phyloP scores from a whole-genome alignment of 441 rosid species.

The Pelargonium exstipulatum region DNA sequence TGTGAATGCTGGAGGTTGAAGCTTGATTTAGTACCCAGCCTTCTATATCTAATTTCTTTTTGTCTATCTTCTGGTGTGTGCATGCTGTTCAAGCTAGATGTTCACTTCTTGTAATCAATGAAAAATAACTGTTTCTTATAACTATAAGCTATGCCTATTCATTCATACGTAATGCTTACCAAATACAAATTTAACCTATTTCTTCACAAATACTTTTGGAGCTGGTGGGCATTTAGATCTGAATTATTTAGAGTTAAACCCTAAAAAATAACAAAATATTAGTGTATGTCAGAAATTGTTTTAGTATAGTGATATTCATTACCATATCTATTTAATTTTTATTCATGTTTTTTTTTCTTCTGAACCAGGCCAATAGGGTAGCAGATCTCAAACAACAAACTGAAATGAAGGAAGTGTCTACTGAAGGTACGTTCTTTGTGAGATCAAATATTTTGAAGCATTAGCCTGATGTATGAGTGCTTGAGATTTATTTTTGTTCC shows the following conservation, averaged over 20 bases:
- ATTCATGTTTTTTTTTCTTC: conserved; percentile 20
- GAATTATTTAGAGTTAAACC: not conserved
- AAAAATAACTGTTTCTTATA: not conserved
- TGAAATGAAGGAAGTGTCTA: conserved; percentile 59
- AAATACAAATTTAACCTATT: not conserved
- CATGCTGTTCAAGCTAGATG: not conserved
- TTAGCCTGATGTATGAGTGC: conserved; percentile 10
- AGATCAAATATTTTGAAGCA: not conserved
- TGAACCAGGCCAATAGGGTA: conserved; percentile 55
- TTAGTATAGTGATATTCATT: not conserved
- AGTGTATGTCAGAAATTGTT: not conserved
- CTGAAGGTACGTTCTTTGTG: conserved; percentile 46
- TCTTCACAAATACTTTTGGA: not conserved
- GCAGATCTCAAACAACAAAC: conserved; percentile 57
- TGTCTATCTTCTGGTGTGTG: not conserved
- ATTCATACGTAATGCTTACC: not conserved
- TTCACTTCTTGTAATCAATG: not conserved
- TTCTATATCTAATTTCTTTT: not conserved
- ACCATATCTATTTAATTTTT: conserved; percentile 6
- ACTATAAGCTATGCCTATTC: not conserved
- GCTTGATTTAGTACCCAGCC: not conserved
- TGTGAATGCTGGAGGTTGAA: not conserved
- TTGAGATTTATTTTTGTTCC: conserved; percentile 17
- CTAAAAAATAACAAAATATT: not conserved
- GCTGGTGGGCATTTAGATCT: not conserved